Evolutionary conservation across 2,329 filamentous ascomycete species (phyloP), one percentile per base, ranked within the genome.

Genomic region (Parafenestella ontariensis): DNA sequence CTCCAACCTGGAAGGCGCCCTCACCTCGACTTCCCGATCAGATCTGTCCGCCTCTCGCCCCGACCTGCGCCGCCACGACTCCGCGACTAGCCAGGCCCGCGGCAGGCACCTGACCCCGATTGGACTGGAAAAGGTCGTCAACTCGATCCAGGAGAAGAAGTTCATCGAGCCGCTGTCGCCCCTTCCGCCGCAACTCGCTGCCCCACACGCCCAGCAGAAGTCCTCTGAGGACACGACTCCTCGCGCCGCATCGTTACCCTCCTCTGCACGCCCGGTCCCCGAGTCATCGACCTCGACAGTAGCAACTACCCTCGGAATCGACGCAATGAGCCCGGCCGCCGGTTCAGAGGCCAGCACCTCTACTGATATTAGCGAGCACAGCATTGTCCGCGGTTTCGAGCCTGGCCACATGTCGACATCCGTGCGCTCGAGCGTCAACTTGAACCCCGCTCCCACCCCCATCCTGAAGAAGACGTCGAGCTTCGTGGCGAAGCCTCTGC

Each of bases 71-170:
- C 83, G 88, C 66, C 84, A 89, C 67, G 90, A 93, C 73, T 93
- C 89, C 10, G 87, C 83, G 68, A 85, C 71, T 73, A 83, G 85
- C 74, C 85, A 90, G 56, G 90, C 88, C 71, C 86, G 89, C 61
- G 88, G 88, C 61, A 89, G 91, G 70, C 93, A 96, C 78, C 94
- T 97, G 64, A 96, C 92, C n/a, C 92, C 94, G 6, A 85, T 91
- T 69, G 91, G 95, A 67, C 83, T 98, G 26, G 92, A 96, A 77
- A 96, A 96, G 80, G 96, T 98, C 85, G 91, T 97, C 37, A 87
- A 90, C 52, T 92, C 89, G 34, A 97, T 97, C 72, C 91, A 96
- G 76, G 89, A 95, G 77, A 92, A 91, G 77, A 87, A 87, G 75
- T 83, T 84, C 41, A 81, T 94, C 20, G 81, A 85, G 68, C 85